Evolutionary conservation across 257 asterid species (phyloP), one percentile per base, ranked within the genome.

Genomic region (Eucommia ulmoides): DNA sequence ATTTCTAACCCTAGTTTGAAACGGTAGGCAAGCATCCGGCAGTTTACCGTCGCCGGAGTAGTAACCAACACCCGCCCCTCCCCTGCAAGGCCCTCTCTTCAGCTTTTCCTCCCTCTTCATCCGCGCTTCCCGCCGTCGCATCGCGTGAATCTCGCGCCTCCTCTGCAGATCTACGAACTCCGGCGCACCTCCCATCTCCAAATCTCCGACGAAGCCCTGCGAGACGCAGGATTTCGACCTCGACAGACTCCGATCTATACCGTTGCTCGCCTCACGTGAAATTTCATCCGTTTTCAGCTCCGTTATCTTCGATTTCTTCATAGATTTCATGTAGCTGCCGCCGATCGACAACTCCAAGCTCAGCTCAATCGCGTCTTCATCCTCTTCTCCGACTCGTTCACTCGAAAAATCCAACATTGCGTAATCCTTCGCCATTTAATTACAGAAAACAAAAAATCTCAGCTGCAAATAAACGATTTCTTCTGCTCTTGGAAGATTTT

Each of bases 331-430:
- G n/a, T n/a, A n/a, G n/a, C n/a, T n/a, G n/a, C 93, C 79, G 1
- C 94, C 91, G 4, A 83, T 73, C 2, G 94, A 83, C 48, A 83
- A 45, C 68, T 78, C 87, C 76, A 83, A 71, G 50, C 75, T 67
- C 63, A 80, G 65, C 74, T 78, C 80, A 58, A 73, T 49, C 21
- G 59, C 75, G 23, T 70, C 65, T 16, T 65, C 76, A 33, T 63
- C 72, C 20, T 47, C 68, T 15, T 54, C 57, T 50, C 23, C 42
- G 20, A 22, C 55, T 29, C n/a, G n/a, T n/a, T n/a, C 64, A 20
- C 58, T 24, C 16, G 62, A 51, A 33, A 52, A 60, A 60, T 58
- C 74, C 67, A 62, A 33, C 50, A 58, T 63, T 33, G 44, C 23
- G 12, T 12, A n/a, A n/a, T n/a, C n/a, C n/a, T n/a, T n/a, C 38